Base-by-base conservation (phyloP, 495 filamentous ascomycete genomes). In the Penicillium lagena region DNA sequence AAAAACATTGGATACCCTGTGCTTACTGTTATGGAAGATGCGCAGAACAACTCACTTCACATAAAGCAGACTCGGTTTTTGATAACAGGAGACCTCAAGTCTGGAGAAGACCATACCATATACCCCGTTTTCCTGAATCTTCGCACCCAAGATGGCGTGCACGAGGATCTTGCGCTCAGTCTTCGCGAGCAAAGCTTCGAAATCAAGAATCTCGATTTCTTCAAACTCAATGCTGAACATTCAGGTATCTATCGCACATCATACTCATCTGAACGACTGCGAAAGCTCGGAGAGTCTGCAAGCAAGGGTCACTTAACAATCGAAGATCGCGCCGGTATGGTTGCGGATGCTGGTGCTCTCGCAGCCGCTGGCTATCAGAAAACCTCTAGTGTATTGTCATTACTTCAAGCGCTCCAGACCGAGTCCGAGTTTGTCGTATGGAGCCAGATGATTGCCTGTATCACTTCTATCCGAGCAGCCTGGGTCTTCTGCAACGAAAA, bases 371-470 rank as follows among this genome's bases (percentile, higher is more conserved):
- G 91, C 28, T 96, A 93, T 63, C 89, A 95, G 65, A 89, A 83
- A 62, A 95, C 93, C 4, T 96, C 90, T 12, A 89, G 88, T 10
- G 71, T 96, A 40, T 69, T 98, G 12, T 88, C 83, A 40, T 78
- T 98, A 4, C 72, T 98, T 43, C 82, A 90, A 56, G 81, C 85
- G 34, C 93, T 98, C 63, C 79, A 83, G 58, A 76, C 71, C 35
- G 93, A 98, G 69, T 69, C 80, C 8, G 87, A 93, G 52, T 97
- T 89, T 51, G 83, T 96, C 28, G 93, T 97, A 13, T 97, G 93
- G 93, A 86, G 85, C 51, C 89, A 96, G 70, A 85, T 97, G 43
- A 75, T 89, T 29, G 73, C 81, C 11, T 80, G 89, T 31, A 78
- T 96, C 50, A 77, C 78, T 2, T 72, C 79, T 12, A 76, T 96